phyloP scores from a whole-genome alignment of 1,284 basidiomycete species.

The Ustilago trichophora region DNA sequence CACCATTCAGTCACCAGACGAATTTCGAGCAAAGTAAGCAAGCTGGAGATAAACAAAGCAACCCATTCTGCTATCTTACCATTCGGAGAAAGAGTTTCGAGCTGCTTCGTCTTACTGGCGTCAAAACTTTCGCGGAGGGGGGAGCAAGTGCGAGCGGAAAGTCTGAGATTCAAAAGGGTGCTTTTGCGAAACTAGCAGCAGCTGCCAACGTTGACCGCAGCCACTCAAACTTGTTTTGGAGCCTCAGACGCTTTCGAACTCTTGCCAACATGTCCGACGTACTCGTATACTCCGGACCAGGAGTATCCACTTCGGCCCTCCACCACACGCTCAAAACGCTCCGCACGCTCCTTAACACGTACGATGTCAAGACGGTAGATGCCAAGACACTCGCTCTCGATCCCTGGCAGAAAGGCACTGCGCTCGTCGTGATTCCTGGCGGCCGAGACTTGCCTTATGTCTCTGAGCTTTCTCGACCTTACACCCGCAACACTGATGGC shows the following conservation, averaged over 20 bases:
- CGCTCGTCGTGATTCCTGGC: conserved; percentile 56
- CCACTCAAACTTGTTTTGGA: background rate
- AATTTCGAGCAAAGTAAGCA: too few species aligned
- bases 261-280: conserved; percentile 54
- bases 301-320: conserved; percentile 56
- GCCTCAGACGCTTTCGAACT: background rate
- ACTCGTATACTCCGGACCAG: conserved; percentile 58
- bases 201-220: too few species aligned
- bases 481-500: too few species aligned
- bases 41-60: too few species aligned
- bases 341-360: conserved; percentile 42
- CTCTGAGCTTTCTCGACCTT: conserved; percentile 24
- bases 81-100: too few species aligned
- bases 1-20: too few species aligned
- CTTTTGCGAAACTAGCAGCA: too few species aligned
- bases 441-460: conserved; percentile 59
- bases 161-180: too few species aligned
- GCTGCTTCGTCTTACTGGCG: too few species aligned
- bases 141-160: too few species aligned
- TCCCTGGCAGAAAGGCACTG: conserved; percentile 51
- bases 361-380: conserved; percentile 56
- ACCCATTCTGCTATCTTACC: too few species aligned
- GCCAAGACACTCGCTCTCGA: conserved; percentile 50
- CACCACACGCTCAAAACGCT: conserved; percentile 56
- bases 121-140: too few species aligned